Conservation (phyloP, 257 asterid genomes). For the Rauvolfia tetraphylla region DNA sequence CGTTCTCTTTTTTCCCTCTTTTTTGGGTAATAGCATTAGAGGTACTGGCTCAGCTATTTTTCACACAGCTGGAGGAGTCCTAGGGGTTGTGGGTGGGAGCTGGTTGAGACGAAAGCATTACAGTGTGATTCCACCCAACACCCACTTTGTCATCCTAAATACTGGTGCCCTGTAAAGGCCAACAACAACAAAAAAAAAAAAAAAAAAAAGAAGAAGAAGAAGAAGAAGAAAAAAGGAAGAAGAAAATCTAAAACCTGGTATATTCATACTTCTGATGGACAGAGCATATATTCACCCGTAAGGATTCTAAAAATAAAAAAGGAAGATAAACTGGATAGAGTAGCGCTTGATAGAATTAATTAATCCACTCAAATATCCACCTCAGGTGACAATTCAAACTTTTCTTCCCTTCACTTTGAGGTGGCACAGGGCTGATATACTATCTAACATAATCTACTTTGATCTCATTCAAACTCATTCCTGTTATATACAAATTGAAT, state of each 20-base stretch:
- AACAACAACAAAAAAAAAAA: background rate
- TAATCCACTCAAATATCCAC: constrained; percentile 22
- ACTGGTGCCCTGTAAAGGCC: background rate
- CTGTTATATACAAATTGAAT: constrained; percentile 54
- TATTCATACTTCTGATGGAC: constrained; percentile 7
- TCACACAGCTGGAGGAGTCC: background rate
- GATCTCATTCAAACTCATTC: constrained; percentile 69
- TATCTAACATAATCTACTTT: constrained; percentile 51
- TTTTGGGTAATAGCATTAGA: background rate
- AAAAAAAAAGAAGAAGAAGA: background rate
- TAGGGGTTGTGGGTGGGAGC: background rate
- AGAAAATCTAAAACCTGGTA: background rate
- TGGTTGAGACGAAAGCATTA: background rate
- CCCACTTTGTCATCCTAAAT: background rate
- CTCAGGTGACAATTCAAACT: constrained; percentile 43
- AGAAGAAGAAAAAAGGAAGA: background rate
- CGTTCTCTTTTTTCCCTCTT: too few species aligned
- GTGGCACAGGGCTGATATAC: constrained; percentile 34
- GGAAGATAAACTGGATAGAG: background rate
- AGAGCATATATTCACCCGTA: constrained; percentile 4
- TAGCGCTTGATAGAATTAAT: constrained; percentile 18
- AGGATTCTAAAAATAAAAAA: constrained; percentile 14
- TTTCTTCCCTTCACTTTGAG: constrained; percentile 37
- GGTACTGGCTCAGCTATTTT: background rate
- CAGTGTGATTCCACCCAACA: background rate